Evolutionary conservation across 2,329 filamentous ascomycete genomes (phyloP).

Genomic region (Daldinia sp.): DNA sequence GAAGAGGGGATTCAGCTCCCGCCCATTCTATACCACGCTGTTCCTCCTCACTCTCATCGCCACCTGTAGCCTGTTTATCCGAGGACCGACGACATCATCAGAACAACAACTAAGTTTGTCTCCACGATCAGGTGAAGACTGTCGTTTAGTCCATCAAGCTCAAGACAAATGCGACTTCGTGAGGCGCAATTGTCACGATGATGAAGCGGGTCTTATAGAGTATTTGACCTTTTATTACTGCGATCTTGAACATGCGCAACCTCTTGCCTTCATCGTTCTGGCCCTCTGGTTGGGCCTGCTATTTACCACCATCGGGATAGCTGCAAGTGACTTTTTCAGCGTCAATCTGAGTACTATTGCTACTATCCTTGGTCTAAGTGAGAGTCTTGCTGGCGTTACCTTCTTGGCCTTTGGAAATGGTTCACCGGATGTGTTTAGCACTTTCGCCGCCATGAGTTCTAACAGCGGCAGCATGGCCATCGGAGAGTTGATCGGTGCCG

Average conservation of each 20-base stretch:
- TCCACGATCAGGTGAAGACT: conserved; percentile 63
- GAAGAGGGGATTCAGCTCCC: conserved; percentile 57
- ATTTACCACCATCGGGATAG: conserved; percentile 97
- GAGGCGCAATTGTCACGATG: conserved; percentile 82
- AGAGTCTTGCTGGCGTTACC: conserved; percentile 95
- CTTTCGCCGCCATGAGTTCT: conserved; percentile 96
- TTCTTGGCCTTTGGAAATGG: conserved; percentile 98
- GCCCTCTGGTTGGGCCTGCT: conserved; percentile 87
- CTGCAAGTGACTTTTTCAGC: conserved; percentile 98
- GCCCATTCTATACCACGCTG: conserved; percentile 64
- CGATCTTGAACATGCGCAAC: conserved; percentile 73
- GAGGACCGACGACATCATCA: conserved; percentile 32
- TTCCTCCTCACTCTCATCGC: conserved; percentile 61
- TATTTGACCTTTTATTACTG: conserved; percentile 96
- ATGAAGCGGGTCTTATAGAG: conserved; percentile 88
- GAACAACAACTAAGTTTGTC: conserved; percentile 38
- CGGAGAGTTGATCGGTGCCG: conserved; percentile 93
- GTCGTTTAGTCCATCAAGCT: conserved; percentile 81
- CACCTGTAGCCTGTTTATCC: conserved; percentile 58
- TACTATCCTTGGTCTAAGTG: conserved; percentile 88
- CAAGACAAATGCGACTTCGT: conserved; percentile 90
- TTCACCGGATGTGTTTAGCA: conserved; percentile 97
- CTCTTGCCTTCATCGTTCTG: conserved; percentile 82
- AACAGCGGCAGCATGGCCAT: conserved; percentile 97
- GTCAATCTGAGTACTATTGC: conserved; percentile 96